phyloP scores from a whole-genome alignment of 768 basidiomycete genomes.

The Pluteus cervinus region DNA sequence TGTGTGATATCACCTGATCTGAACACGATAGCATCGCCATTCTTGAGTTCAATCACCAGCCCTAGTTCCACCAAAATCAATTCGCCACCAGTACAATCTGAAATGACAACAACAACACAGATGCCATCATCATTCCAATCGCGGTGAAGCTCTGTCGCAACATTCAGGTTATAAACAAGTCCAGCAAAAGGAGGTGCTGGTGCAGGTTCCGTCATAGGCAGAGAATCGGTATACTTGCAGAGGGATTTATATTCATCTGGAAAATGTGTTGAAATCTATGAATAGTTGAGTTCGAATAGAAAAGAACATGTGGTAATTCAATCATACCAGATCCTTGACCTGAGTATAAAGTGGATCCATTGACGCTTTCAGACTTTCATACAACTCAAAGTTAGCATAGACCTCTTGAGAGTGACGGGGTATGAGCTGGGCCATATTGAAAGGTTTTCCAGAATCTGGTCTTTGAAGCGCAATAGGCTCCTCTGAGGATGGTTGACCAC shows the following conservation, averaged over 20 bases:
- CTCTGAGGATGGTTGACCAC: too few species aligned
- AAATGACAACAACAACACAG: conserved; percentile 18
- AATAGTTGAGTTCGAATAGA: too few species aligned
- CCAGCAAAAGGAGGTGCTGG: conserved; percentile 14
- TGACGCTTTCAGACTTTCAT: too few species aligned
- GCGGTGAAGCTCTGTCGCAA: conserved; percentile 13
- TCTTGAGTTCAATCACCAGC: conserved; percentile 11
- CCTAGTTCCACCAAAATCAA: conserved; percentile 17
- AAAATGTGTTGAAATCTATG: too few species aligned
- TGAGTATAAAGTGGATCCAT: too few species aligned
- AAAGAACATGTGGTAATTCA: too few species aligned
- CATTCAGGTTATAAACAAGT: conserved; percentile 14
- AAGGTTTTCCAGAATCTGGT: too few species aligned
- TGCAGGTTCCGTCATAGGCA: conserved; percentile 9
- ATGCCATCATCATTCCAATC: conserved; percentile 14
- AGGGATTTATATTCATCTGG: conserved; percentile 10
- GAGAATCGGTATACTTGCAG: conserved; percentile 8
- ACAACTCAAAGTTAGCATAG: too few species aligned
- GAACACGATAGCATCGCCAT: conserved; percentile 18
- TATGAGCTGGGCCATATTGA: too few species aligned
- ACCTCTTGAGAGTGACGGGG: too few species aligned
- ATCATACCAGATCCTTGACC: too few species aligned
- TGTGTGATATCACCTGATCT: conserved; percentile 15
- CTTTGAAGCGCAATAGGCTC: too few species aligned
- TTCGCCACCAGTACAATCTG: conserved; percentile 18